Conservation (phyloP, 2,329 filamentous ascomycete genomes). For the Plectosphaerella plurivora region DNA sequence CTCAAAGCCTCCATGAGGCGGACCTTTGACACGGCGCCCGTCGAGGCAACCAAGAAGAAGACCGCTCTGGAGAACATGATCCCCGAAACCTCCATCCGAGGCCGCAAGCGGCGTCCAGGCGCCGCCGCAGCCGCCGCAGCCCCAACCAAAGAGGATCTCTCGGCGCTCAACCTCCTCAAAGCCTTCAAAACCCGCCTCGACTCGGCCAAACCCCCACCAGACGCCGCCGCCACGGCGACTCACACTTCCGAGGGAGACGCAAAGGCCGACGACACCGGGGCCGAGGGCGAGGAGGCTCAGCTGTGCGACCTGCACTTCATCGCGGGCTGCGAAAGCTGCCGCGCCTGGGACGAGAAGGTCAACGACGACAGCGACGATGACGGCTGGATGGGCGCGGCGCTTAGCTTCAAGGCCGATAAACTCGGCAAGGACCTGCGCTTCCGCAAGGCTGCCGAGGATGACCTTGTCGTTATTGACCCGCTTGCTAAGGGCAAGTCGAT, state of each 20-base stretch:
- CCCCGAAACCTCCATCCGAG: constrained; percentile 64
- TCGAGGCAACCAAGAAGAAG: constrained; percentile 57
- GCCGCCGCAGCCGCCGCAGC: constrained; percentile 39
- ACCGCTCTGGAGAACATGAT: constrained; percentile 71
- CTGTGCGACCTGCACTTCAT: constrained; percentile 96
- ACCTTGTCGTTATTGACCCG: constrained; percentile 89
- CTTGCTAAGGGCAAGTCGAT: constrained; percentile 74
- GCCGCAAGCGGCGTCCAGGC: constrained; percentile 64
- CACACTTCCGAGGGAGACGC: constrained; percentile 19
- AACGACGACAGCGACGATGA: constrained; percentile 55
- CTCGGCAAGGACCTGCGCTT: constrained; percentile 89
- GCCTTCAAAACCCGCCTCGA: constrained; percentile 78
- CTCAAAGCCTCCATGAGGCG: constrained; percentile 79
- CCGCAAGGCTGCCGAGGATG: constrained; percentile 86
- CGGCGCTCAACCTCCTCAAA: constrained; percentile 66
- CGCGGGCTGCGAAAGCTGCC: constrained; percentile 88
- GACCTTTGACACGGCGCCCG: constrained; percentile 44
- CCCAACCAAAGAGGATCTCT: constrained; percentile 48
- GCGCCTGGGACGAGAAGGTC: constrained; percentile 70
- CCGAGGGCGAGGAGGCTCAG: constrained; percentile 63
- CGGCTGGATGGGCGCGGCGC: constrained; percentile 80
- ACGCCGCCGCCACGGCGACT: constrained; percentile 11
- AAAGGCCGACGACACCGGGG: constrained; percentile 17
- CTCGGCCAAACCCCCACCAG: constrained; percentile 36
- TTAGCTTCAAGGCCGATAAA: constrained; percentile 85